A percentile compares a stretch with the other conserved stretches of the same genome.
Evolutionary conservation across 441 rosid genomes (phyloP).

Genomic region (Populus hybrid): DNA sequence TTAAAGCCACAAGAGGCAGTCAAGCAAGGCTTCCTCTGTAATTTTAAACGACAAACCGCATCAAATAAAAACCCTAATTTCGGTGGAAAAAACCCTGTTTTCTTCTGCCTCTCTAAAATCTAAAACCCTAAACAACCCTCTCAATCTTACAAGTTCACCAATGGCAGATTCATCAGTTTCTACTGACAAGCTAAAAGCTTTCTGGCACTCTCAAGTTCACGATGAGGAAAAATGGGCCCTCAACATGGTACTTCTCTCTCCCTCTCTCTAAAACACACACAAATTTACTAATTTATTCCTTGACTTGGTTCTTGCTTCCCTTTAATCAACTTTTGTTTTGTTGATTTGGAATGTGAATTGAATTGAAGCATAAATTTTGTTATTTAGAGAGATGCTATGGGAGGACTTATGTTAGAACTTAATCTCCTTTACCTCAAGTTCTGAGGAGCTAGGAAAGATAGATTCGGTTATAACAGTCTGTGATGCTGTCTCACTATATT

Average conservation of each 20-base stretch:
- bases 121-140: neutral
- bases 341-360: too few relatives aligned
- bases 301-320: neutral
- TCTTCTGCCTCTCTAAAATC: neutral
- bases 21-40: neutral
- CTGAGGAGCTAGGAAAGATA: too few relatives aligned
- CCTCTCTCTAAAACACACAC: neutral
- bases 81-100: neutral
- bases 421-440: too few relatives aligned
- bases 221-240: conserved; percentile 71
- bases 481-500: too few relatives aligned
- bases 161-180: conserved; percentile 56
- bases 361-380: too few relatives aligned
- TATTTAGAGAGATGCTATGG: too few relatives aligned
- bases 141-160: neutral
- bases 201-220: conserved; percentile 55
- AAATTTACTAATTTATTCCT: neutral
- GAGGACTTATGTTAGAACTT: too few relatives aligned
- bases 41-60: neutral
- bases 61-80: neutral
- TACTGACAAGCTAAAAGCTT: conserved; percentile 45
- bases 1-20: neutral
- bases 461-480: too few relatives aligned
- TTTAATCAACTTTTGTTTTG: too few relatives aligned
- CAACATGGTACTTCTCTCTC: conserved; percentile 43